Base-by-base conservation (phyloP, 805 yeast genomes). In the Allodekkera sacchari region DNA sequence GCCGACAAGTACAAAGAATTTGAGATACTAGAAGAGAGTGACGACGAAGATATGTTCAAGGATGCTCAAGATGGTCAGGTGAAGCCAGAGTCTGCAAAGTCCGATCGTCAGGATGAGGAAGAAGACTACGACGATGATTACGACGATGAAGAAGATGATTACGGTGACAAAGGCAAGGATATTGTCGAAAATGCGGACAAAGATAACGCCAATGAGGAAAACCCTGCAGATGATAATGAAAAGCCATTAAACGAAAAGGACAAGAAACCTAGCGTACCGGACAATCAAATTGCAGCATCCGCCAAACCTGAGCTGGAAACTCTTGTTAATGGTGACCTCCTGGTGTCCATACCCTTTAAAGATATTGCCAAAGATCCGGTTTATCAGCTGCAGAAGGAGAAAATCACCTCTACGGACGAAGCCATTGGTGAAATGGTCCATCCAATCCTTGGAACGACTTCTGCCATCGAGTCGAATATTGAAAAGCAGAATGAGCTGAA, bases 381-480 rank as follows among this genome's bases (percentile, higher is more conserved):
- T n/a, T n/a, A n/a, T n/a, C n/a, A n/a, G n/a, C n/a, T n/a, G n/a
- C n/a, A n/a, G n/a, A n/a, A n/a, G n/a, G n/a, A n/a, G n/a, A n/a
- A n/a, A n/a, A 33, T 45, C 3, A 42, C 48, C 4, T 47, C 48
- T 6, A 38, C 43, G 0, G 61, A 54, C 19, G 58, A 52, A 27
- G 55, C 50, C 3, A 43, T 53, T n/a, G 59, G 55, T 1, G 44
- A 47, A 29, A 48, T 52, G 52, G 55, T 53, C 3, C 59, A 55
- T 37, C 61, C 61, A 5, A 45, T 58, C 12, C 29, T 57, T 18
- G 61, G 63, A 8, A 53, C 59, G 0, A 34, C 56, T 3, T 57
- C 60, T 1, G 61, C 59, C 6, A 38, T 57, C 50, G 42, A 55
- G 47, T 71, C 71, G 9, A 68, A 64, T 38, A 62, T 64, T 28